Evolutionary conservation across 352 stramenopile genomes (phyloP).

Genomic region (Phytopythium mirpurense): DNA sequence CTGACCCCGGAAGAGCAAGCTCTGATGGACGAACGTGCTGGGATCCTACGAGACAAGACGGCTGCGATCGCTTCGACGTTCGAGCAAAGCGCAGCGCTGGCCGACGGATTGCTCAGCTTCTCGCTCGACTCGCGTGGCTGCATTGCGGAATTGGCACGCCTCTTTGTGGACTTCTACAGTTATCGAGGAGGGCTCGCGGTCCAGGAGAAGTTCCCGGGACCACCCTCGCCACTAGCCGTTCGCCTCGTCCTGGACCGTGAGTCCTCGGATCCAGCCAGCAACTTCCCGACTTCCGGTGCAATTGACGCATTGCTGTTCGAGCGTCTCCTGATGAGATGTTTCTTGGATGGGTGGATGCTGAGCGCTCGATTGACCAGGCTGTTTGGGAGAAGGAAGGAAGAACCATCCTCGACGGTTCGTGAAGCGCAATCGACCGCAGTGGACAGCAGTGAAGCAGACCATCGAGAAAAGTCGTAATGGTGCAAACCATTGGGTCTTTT

Average conservation of each 20-base stretch:
- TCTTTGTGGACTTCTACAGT: slow-evolving; percentile 11
- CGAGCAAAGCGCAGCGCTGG: slow-evolving; percentile 10
- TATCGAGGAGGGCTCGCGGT: slow-evolving; percentile 3
- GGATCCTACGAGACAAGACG: slow-evolving; percentile 7
- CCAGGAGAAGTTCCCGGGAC: slow-evolving; percentile 10
- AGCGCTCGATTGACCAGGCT: neutral
- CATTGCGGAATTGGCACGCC: slow-evolving; percentile 8
- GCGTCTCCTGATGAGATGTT: slow-evolving; percentile 17
- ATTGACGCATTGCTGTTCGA: slow-evolving; percentile 17
- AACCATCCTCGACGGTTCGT: neutral
- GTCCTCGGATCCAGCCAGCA: neutral
- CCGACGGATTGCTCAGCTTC: slow-evolving; percentile 2
- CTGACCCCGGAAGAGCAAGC: slow-evolving; percentile 13
- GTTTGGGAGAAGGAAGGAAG: neutral
- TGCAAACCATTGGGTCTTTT: too few relatives aligned
- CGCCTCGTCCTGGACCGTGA: slow-evolving; percentile 17
- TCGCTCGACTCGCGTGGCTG: neutral
- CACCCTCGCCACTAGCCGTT: slow-evolving; percentile 15
- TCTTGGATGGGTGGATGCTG: slow-evolving; percentile 24
- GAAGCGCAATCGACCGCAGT: neutral
- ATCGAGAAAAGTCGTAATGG: too few relatives aligned
- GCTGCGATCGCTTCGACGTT: slow-evolving; percentile 16
- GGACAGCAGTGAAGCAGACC: too few relatives aligned
- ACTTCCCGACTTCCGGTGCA: slow-evolving; percentile 6
- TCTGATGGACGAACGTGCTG: slow-evolving; percentile 11